These are phyloP conservation scores for Trichoderma afroharzianum DNA, from an alignment of 2,329 filamentous ascomycete genomes.

Conservation along the genomic window DNA sequence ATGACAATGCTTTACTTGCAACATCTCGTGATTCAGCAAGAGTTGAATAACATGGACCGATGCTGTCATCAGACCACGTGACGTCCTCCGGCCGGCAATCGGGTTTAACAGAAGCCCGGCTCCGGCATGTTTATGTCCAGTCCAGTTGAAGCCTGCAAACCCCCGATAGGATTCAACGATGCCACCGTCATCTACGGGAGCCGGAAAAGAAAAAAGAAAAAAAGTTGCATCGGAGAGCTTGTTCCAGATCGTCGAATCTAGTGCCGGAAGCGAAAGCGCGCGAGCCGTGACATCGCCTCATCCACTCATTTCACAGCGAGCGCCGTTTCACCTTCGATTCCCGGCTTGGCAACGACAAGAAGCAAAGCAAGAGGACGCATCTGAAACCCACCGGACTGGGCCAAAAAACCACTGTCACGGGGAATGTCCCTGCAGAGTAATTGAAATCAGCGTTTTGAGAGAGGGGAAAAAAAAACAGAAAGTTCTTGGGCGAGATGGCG, in stretches of 20 bases:
- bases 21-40: neutral
- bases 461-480: neutral
- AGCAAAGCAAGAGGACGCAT: neutral
- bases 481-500: constrained; percentile 23
- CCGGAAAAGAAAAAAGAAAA: neutral
- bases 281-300: neutral
- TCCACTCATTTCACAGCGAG: neutral
- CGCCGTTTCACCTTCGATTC: neutral
- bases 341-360: neutral
- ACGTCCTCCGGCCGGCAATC: neutral
- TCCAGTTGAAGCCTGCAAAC: neutral
- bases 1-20: neutral
- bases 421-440: neutral
- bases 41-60: neutral
- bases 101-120: constrained; percentile 4
- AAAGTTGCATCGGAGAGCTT: neutral
- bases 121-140: neutral
- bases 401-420: neutral
- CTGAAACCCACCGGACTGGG: neutral
- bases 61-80: neutral
- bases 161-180: neutral
- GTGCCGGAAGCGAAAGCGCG: neutral
- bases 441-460: neutral
- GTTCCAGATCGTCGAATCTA: neutral
- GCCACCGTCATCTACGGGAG: neutral